Conservation (phyloP, 2,329 filamentous ascomycete genomes). For the Albifimbria verrucaria region DNA sequence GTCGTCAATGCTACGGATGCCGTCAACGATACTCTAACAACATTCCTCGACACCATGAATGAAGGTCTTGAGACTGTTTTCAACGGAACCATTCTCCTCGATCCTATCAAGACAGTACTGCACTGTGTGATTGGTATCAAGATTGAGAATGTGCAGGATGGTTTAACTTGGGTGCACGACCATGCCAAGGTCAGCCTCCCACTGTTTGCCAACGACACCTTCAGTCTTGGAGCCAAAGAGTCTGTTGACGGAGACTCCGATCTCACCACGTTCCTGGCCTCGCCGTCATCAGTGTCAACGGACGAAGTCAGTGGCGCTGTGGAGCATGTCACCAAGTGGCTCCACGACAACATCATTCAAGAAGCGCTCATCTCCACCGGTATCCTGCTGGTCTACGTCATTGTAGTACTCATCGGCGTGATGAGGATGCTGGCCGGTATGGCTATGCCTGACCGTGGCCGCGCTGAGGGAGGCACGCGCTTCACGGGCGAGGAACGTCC, state of each 20-base stretch:
- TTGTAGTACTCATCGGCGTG: constrained; percentile 73
- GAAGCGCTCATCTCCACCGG: constrained; percentile 77
- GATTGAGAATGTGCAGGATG: constrained; percentile 78
- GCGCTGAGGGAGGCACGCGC: constrained; percentile 51
- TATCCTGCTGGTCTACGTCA: constrained; percentile 72
- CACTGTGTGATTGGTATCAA: constrained; percentile 88
- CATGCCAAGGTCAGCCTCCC: constrained; percentile 82
- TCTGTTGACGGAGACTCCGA: constrained; percentile 56
- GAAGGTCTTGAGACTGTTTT: constrained; percentile 73
- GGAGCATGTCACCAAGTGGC: constrained; percentile 61
- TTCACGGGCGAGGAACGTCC: constrained; percentile 27
- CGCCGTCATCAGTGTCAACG: constrained; percentile 67
- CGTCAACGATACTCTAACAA: constrained; percentile 81
- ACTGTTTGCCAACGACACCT: constrained; percentile 72
- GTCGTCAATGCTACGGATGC: constrained; percentile 79
- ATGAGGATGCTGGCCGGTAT: constrained; percentile 62
- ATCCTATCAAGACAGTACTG: constrained; percentile 75
- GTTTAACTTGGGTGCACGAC: constrained; percentile 89
- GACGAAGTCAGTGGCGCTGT: constrained; percentile 82
- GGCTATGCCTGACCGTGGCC: constrained; percentile 52
- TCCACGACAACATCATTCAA: constrained; percentile 65
- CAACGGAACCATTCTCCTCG: constrained; percentile 74
- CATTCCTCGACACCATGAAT: constrained; percentile 75
- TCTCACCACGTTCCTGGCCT: constrained; percentile 71
- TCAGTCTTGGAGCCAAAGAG: constrained; percentile 72